Evolutionary conservation across 768 basidiomycete species (phyloP), one percentile per base, ranked within the genome.

Genomic region (Lyophyllum shimeji): DNA sequence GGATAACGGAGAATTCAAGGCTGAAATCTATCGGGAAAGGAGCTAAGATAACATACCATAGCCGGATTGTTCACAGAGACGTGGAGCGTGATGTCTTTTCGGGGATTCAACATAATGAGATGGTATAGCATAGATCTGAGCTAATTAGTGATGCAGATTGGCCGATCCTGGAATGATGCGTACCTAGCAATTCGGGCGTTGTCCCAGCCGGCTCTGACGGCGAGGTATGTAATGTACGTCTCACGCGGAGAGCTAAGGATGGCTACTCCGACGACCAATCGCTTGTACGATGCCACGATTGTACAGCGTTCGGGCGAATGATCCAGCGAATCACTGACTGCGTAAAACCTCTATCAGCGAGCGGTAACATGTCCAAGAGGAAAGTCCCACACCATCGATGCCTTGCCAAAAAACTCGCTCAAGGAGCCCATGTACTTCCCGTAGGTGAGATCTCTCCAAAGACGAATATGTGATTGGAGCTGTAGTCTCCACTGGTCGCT

Each of bases 221-320:
- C 86, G 15, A 93, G 76, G 59, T 91, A 93, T 18, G 89, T 91
- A 51, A 93, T 90, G 63, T 93, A 93, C 2, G 88, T 86, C 66
- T 91, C 88, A 47, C 81, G 80, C 0, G 91, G 91, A 21, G 88
- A 90, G 67, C 85, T 90, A 56, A 92, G 71, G 56, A 93, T 81
- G 12, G 87, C 89, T 17, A 82, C 70, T 25, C 91, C 91, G 7
- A 93, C 78, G 5, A 93, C 88, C 11, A 91, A 74, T 47, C 72
- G 70, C 55, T 84, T 86, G 70, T 91, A 91, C 55, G 75, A 77
- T 3, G 88, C 90, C 24, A 93, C 74, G n/a, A 93, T 78, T 0
- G 90, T 93, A 44, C 83, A 89, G 33, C 79, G 80, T 61, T 90
- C 88, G 1, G 91, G 89, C 90, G 72, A 76, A 59, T 84, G 84